A percentile compares a stretch with the other conserved stretches of the same genome.
phyloP scores from a whole-genome alignment of 257 asterid species.

The Misopates orontium region DNA sequence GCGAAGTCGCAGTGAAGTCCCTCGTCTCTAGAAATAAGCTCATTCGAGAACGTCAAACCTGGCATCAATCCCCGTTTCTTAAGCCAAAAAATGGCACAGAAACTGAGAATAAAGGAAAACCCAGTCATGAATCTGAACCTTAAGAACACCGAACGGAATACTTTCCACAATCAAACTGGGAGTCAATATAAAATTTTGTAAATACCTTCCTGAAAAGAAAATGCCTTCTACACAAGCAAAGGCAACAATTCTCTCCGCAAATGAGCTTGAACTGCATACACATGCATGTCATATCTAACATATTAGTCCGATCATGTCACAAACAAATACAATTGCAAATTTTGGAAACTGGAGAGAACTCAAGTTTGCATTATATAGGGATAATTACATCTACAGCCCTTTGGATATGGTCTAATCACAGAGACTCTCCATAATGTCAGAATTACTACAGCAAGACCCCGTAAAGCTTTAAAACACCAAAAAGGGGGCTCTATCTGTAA shows the following conservation, averaged over 20 bases:
- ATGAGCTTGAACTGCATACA: constrained; percentile 58
- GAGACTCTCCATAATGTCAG: too few relatives aligned
- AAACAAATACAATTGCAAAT: too few relatives aligned
- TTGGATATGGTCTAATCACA: too few relatives aligned
- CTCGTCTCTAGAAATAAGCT: constrained; percentile 82
- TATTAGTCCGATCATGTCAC: too few relatives aligned
- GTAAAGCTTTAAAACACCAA: too few relatives aligned
- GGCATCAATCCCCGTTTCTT: constrained; percentile 86
- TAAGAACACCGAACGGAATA: neutral
- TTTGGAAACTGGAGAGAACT: neutral
- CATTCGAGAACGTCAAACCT: constrained; percentile 82
- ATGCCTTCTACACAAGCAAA: constrained; percentile 88
- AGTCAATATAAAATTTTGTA: neutral
- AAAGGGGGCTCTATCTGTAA: too few relatives aligned
- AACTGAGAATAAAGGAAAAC: constrained; percentile 43
- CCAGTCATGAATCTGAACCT: constrained; percentile 6
- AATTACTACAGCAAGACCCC: too few relatives aligned
- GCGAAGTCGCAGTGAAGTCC: constrained; percentile 92
- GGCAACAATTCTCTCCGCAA: constrained; percentile 81
- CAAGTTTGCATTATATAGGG: too few relatives aligned
- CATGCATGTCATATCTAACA: neutral
- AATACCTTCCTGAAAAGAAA: constrained; percentile 86
- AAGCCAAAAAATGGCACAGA: constrained; percentile 85
- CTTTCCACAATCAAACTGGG: neutral
- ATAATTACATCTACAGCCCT: too few relatives aligned